Evolutionary conservation across 1,284 basidiomycete species (phyloP), one percentile per base, ranked within the genome.

Genomic region (Wolfiporia cocos): DNA sequence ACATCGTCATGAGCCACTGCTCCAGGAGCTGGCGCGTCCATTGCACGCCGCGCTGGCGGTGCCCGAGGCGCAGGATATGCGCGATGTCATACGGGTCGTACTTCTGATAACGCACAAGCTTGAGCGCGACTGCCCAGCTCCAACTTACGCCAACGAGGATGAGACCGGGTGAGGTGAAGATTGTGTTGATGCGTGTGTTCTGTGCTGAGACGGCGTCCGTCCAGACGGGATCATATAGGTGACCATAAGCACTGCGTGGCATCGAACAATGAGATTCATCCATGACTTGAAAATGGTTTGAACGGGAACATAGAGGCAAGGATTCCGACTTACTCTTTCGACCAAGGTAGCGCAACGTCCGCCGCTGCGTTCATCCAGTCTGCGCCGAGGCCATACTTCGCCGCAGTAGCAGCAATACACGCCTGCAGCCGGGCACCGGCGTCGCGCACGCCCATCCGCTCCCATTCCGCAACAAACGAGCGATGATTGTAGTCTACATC

Each of bases 351-450:
- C 1, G 79, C 77, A 9, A 79, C 68, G 52, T 85, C 81, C 0
- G 81, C 75, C 50, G 80, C 76, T 3, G 74, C 70, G 45, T 84
- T 84, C 80, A 84, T 81, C 81, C 81, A 85, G 56, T 84, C 81
- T 28, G 66, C 63, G 0, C 81, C 81, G 5, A 84, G 56, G 5
- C 50, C 50, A 49, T 74, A 81, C 5, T 55, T 49, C 11, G 38
- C 46, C 0, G 81, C 80, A 2, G 78, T 82, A 22, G 63, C 64
- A 15, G 61, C 51, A 41, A 82, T 79, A 54, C 80, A 82, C n/a
- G 56, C 57, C 49, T 69, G 66, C 22, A 85, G 61, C 20, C 73
- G 66, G 2, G 69, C 65, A 14, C 65, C 69, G 3, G 79, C 76
- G 41, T 81, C 74, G 9, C 46, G 42, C 2, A 76, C 55, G 5